A percentile compares a stretch with the other conserved stretches of the same genome.
Conservation (phyloP, 805 yeast genomes). For the Zygoascus flipseniorum region DNA sequence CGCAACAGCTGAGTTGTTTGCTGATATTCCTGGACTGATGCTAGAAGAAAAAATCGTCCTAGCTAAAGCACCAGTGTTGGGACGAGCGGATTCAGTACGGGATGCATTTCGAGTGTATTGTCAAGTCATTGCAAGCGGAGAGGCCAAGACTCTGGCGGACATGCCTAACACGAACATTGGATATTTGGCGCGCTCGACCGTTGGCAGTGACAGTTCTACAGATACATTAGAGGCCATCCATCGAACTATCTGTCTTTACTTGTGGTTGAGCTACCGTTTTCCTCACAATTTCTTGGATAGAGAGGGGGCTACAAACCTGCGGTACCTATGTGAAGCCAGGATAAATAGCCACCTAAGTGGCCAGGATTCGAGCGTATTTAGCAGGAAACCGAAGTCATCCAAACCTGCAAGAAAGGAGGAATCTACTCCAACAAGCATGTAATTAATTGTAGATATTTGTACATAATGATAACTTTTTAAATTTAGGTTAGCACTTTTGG, state of each 20-base stretch:
- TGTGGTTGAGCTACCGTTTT: constrained; percentile 85
- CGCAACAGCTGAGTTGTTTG: constrained; percentile 38
- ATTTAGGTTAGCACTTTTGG: no score
- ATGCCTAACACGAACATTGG: constrained; percentile 25
- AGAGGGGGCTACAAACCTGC: constrained; percentile 63
- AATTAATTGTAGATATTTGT: no score
- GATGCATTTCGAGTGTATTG: constrained; percentile 42
- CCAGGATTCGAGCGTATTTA: background rate
- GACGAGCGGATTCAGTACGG: constrained; percentile 29
- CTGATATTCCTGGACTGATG: constrained; percentile 35
- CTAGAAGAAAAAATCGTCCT: constrained; percentile 51
- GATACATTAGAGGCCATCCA: constrained; percentile 55
- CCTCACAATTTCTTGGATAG: constrained; percentile 73
- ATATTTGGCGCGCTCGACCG: background rate
- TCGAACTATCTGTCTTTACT: constrained; percentile 53
- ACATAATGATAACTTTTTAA: no score
- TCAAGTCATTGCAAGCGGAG: constrained; percentile 45
- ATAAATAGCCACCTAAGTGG: constrained; percentile 32
- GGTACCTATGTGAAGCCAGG: constrained; percentile 56
- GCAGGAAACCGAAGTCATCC: background rate
- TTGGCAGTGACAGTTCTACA: constrained; percentile 4
- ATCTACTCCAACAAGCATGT: no score
- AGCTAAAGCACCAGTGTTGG: constrained; percentile 54
- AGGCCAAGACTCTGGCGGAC: constrained; percentile 49
- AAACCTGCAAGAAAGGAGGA: background rate